These are phyloP conservation scores for Cystobasidium onofrii DNA, from an alignment of 768 basidiomycete species.

Conservation along the genomic window DNA sequence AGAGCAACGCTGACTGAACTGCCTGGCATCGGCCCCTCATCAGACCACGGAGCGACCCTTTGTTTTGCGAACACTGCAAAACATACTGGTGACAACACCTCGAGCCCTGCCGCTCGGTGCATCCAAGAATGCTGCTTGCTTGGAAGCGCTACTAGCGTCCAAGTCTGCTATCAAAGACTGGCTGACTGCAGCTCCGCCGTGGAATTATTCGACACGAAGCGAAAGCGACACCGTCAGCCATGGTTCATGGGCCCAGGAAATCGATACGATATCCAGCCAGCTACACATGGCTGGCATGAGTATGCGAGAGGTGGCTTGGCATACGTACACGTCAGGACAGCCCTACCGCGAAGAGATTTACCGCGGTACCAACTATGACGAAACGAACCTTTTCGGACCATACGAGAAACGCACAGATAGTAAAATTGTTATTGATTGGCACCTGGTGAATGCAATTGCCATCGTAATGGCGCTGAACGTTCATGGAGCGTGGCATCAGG, in stretches of 20 bases:
- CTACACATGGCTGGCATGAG: not conserved
- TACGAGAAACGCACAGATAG: not conserved
- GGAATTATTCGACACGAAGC: not conserved
- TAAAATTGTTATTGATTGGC: not conserved
- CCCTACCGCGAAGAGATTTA: slow-evolving; percentile 8
- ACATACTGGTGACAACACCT: not conserved
- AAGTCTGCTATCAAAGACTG: slow-evolving; percentile 11
- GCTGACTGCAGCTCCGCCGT: not conserved
- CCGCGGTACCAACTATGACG: not conserved
- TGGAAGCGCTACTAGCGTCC: not conserved
- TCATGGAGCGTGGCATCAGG: slow-evolving; percentile 26
- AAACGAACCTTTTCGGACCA: not conserved
- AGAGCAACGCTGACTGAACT: no score
- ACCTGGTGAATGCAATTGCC: slow-evolving; percentile 3
- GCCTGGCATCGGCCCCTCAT: not conserved
- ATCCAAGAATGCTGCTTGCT: slow-evolving; percentile 22
- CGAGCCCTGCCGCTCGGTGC: not conserved
- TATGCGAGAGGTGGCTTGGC: not conserved
- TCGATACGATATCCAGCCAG: not conserved
- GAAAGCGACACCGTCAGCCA: not conserved
- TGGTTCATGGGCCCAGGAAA: not conserved
- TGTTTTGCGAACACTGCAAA: not conserved
- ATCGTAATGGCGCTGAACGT: slow-evolving; percentile 26
- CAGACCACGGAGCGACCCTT: not conserved
- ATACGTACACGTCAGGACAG: not conserved